A percentile compares a stretch with the other conserved stretches of the same genome.
phyloP scores from a whole-genome alignment of 1,284 basidiomycete species.

The Earliella scabrosa region DNA sequence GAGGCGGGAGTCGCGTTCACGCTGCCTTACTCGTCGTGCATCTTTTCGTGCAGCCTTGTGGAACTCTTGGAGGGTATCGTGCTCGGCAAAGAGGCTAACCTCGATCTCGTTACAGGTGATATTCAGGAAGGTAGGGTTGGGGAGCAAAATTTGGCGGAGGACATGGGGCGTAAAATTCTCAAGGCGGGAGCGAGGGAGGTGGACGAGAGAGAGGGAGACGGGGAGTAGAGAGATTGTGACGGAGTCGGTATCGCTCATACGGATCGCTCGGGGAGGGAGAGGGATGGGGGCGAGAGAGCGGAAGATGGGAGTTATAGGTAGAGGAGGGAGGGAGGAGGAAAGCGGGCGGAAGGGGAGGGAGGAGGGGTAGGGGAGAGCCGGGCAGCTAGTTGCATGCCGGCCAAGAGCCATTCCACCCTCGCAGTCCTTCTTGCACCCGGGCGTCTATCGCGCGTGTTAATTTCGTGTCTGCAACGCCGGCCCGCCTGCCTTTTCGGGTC shows the following conservation, averaged over 20 bases:
- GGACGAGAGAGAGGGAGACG: constrained; percentile 70
- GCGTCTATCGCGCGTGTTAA: constrained; percentile 7
- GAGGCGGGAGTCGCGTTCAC: constrained; percentile 8
- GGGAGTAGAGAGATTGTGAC: constrained; percentile 72
- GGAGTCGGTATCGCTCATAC: constrained; percentile 31
- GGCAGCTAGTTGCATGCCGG: constrained; percentile 17
- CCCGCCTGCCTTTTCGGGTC: constrained; percentile 8
- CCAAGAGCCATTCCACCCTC: not conserved
- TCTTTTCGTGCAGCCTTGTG: constrained; percentile 64
- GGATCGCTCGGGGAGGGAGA: constrained; percentile 1
- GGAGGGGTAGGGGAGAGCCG: constrained; percentile 7
- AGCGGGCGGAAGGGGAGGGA: not conserved
- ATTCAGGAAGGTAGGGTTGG: constrained; percentile 69
- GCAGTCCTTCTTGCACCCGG: not conserved
- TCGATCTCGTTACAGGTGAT: constrained; percentile 78
- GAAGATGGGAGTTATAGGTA: constrained; percentile 12
- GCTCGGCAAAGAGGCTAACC: constrained; percentile 73
- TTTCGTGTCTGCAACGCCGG: constrained; percentile 15
- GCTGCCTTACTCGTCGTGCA: constrained; percentile 41
- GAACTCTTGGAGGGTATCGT: constrained; percentile 60
- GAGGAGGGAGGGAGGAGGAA: not conserved
- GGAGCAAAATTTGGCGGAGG: constrained; percentile 69
- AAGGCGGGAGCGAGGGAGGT: constrained; percentile 67
- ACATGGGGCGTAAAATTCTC: constrained; percentile 60
- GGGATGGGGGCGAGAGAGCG: not conserved